phyloP scores from a whole-genome alignment of 805 yeast species.

The Saccharomycopsis fodiens region DNA sequence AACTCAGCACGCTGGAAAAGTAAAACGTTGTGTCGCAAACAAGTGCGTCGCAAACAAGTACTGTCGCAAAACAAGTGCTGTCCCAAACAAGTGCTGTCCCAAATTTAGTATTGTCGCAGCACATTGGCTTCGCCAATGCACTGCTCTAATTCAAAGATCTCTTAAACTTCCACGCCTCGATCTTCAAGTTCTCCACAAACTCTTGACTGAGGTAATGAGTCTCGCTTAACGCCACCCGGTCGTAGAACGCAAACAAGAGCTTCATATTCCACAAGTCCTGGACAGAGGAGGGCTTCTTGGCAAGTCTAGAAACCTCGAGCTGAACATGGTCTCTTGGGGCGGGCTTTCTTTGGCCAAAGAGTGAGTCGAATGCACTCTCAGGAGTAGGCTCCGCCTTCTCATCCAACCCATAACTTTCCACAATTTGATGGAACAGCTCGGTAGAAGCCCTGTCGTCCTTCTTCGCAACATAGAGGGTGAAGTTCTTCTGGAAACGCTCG shows the following conservation, averaged over 20 bases:
- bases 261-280: constrained; percentile 62
- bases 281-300: constrained; percentile 32
- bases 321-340: constrained; percentile 43
- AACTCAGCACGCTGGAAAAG: no score
- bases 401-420: constrained; percentile 7
- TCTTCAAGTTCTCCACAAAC: constrained; percentile 47
- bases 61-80: no score
- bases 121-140: no score
- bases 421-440: constrained; percentile 29
- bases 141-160: no score
- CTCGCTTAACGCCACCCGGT: constrained; percentile 32
- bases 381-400: not conserved
- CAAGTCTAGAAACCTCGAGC: constrained; percentile 40
- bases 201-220: constrained; percentile 38
- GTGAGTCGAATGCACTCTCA: constrained; percentile 15
- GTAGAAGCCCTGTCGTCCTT: constrained; percentile 34
- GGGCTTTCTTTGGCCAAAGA: constrained; percentile 1
- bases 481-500: constrained; percentile 34
- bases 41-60: no score
- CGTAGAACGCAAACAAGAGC: constrained; percentile 54
- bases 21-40: no score
- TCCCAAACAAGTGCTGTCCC: no score
- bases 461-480: constrained; percentile 46
- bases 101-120: no score
- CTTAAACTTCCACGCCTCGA: constrained; percentile 30